These are phyloP conservation scores for Fusarium sambucinum DNA, from an alignment of 2,329 filamentous ascomycete species.

Conservation along the genomic window DNA sequence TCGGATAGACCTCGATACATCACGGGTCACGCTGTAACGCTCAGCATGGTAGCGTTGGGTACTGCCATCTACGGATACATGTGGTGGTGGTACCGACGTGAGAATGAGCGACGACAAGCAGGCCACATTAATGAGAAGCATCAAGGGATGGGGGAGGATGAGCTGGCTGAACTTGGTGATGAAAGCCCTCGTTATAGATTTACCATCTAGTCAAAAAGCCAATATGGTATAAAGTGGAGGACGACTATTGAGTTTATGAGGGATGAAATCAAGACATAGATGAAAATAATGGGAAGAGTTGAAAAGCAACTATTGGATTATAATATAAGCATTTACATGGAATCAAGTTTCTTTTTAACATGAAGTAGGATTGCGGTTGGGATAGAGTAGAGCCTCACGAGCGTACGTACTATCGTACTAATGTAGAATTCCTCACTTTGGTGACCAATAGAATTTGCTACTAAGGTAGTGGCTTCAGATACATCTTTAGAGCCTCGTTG, in stretches of 20 bases:
- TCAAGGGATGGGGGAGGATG: slow-evolving; percentile 58
- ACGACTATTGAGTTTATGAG: neutral
- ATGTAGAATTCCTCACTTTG: neutral
- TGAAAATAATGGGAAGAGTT: neutral
- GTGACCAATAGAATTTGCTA: neutral
- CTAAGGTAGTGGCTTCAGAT: slow-evolving; percentile 18
- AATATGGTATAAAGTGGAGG: neutral
- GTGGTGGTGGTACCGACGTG: slow-evolving; percentile 63
- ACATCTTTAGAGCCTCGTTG: neutral
- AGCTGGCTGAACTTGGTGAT: slow-evolving; percentile 64
- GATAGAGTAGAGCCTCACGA: slow-evolving; percentile 6
- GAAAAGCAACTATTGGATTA: slow-evolving; percentile 1
- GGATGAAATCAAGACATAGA: neutral
- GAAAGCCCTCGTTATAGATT: slow-evolving; percentile 65
- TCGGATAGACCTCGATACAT: slow-evolving; percentile 68
- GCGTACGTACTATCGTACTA: neutral
- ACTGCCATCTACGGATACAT: slow-evolving; percentile 65
- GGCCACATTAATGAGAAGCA: slow-evolving; percentile 57
- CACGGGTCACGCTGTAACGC: slow-evolving; percentile 70
- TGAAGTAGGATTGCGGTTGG: neutral
- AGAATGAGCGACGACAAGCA: slow-evolving; percentile 61
- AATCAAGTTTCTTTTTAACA: neutral
- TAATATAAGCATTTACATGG: neutral
- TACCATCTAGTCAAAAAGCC: slow-evolving; percentile 50
- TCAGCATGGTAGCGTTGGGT: slow-evolving; percentile 68